These are phyloP conservation scores for Acanthamoeba healyi DNA, from an alignment of 208 protist genomes.

Conservation along the genomic window DNA sequence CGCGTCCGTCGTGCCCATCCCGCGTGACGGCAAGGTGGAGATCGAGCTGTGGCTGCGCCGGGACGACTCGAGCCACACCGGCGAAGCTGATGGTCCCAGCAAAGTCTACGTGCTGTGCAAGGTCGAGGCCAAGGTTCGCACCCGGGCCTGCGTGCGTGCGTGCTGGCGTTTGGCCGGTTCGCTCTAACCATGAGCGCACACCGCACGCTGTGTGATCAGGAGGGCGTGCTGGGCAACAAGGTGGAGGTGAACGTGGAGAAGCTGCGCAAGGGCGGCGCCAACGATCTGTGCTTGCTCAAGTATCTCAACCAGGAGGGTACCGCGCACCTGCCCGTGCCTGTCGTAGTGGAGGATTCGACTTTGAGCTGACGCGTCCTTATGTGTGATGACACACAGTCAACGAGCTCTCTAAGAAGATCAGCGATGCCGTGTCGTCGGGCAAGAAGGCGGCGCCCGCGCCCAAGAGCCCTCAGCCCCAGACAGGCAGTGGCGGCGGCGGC, in stretches of 20 bases:
- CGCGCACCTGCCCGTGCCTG: no score
- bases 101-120: conserved; percentile 43
- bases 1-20: conserved; percentile 35
- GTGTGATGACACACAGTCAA: neutral
- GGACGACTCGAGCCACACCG: neutral
- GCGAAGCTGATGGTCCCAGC: neutral
- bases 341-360: no score
- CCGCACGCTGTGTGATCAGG: neutral
- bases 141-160: neutral
- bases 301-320: conserved; percentile 37
- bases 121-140: conserved; percentile 17
- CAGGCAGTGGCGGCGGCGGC: neutral
- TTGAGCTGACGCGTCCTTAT: no score
- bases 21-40: conserved; percentile 25
- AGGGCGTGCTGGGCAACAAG: conserved; percentile 35
- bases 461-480: neutral
- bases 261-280: conserved; percentile 2
- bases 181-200: neutral
- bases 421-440: conserved; percentile 9
- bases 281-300: conserved; percentile 28
- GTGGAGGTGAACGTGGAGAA: conserved; percentile 11
- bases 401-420: conserved; percentile 37
- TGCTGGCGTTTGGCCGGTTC: neutral
- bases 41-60: conserved; percentile 39
- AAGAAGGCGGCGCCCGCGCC: neutral